A percentile compares a stretch with the other conserved stretches of the same genome.
Conservation (phyloP, 306 rosid genomes). For the Comarum palustre region DNA sequence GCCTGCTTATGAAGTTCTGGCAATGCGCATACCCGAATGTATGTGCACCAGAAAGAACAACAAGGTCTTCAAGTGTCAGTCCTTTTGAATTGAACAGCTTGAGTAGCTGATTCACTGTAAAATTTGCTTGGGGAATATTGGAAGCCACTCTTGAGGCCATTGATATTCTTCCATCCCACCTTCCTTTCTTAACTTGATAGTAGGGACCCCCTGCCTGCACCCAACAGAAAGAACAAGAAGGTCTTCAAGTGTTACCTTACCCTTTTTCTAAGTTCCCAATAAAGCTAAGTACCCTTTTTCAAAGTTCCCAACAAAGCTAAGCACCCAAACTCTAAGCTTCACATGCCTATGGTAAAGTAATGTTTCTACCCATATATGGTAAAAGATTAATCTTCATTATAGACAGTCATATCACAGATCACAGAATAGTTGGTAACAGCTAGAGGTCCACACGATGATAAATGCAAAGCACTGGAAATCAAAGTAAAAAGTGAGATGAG, state of each 20-base stretch:
- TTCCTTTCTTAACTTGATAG: conserved; percentile 78
- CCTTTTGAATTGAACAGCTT: conserved; percentile 78
- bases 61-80: conserved; percentile 55
- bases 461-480: neutral
- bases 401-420: neutral
- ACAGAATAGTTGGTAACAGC: conserved; percentile 9
- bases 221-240: too few relatives aligned
- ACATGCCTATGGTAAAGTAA: neutral
- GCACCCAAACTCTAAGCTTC: neutral
- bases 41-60: conserved; percentile 88
- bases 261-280: neutral
- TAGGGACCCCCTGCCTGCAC: conserved; percentile 82
- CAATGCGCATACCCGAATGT: conserved; percentile 88
- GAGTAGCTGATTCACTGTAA: conserved; percentile 68
- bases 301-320: too few relatives aligned
- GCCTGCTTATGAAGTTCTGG: conserved; percentile 51
- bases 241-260: neutral
- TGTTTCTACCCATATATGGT: neutral
- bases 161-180: conserved; percentile 91
- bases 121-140: conserved; percentile 76
- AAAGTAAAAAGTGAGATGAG: neutral
- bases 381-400: neutral
- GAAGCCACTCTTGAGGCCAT: conserved; percentile 66
- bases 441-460: conserved; percentile 8
- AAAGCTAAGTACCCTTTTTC: too few relatives aligned